Conservation (phyloP, 2,329 filamentous ascomycete genomes). For the Sporothrix euskadiensis region DNA sequence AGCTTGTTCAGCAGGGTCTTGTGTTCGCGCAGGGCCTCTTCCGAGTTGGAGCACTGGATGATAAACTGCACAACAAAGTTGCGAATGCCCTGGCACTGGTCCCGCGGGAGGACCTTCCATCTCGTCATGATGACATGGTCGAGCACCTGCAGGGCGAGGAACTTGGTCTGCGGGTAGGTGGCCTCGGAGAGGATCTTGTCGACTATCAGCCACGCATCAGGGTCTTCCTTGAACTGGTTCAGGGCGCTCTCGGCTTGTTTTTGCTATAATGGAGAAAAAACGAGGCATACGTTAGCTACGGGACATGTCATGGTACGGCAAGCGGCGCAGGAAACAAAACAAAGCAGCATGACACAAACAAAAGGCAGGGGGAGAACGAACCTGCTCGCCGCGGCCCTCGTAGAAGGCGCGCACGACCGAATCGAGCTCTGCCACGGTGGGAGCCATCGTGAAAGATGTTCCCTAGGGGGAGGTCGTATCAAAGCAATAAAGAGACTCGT, state of each 20-base stretch:
- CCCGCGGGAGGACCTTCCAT: conserved; percentile 96
- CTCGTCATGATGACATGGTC: conserved; percentile 98
- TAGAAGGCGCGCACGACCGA: conserved; percentile 95
- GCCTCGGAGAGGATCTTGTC: conserved; percentile 95
- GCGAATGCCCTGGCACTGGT: conserved; percentile 96
- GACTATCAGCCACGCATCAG: conserved; percentile 95
- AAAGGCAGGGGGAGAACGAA: conserved; percentile 50
- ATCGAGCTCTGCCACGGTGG: conserved; percentile 91
- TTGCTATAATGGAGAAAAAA: conserved; percentile 62
- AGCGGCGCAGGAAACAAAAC: conserved; percentile 20
- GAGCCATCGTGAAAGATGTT: conserved; percentile 53
- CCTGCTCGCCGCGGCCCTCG: conserved; percentile 90
- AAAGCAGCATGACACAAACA: not conserved
- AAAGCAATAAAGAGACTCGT: not conserved
- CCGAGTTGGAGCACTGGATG: conserved; percentile 85
- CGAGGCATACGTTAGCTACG: conserved; percentile 41
- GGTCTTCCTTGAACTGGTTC: conserved; percentile 99
- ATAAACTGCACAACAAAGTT: conserved; percentile 99
- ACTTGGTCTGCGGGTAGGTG: conserved; percentile 94
- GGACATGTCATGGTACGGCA: conserved; percentile 21
- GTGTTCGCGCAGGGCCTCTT: conserved; percentile 81
- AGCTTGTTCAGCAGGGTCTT: conserved; percentile 95
- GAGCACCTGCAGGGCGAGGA: conserved; percentile 91
- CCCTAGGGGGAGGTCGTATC: conserved; percentile 5
- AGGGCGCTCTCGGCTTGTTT: conserved; percentile 90